These are phyloP conservation scores for Epichloe amarillans DNA, from an alignment of 2,329 filamentous ascomycete species.

Conservation along the genomic window DNA sequence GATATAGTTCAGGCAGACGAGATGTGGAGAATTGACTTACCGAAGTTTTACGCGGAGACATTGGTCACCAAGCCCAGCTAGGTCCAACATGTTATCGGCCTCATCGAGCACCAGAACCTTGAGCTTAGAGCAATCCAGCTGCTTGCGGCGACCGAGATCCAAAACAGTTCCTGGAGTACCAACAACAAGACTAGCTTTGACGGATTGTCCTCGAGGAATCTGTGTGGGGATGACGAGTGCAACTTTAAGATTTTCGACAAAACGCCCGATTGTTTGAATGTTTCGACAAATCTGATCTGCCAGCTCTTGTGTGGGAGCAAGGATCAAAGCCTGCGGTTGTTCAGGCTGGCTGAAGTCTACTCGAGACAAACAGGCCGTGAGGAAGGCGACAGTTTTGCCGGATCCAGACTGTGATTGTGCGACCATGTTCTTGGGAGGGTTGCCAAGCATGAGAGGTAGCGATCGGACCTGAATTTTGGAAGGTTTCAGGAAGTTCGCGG, in stretches of 20 bases:
- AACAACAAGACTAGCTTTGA: slow-evolving; percentile 70
- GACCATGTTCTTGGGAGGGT: slow-evolving; percentile 89
- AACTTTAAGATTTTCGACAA: slow-evolving; percentile 61
- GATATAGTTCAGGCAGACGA: not conserved
- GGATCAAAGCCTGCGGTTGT: slow-evolving; percentile 71
- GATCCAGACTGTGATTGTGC: slow-evolving; percentile 99
- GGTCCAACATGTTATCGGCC: slow-evolving; percentile 97
- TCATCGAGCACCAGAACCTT: slow-evolving; percentile 87
- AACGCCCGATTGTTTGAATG: slow-evolving; percentile 69
- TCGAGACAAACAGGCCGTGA: slow-evolving; percentile 79
- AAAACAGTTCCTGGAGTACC: slow-evolving; percentile 89
- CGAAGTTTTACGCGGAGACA: slow-evolving; percentile 70
- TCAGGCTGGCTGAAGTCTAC: slow-evolving; percentile 58
- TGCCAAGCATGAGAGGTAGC: slow-evolving; percentile 70
- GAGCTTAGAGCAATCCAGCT: slow-evolving; percentile 59
- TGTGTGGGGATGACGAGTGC: slow-evolving; percentile 69
- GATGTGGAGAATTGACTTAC: slow-evolving; percentile 29
- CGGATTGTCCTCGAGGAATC: slow-evolving; percentile 51
- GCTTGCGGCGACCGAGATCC: slow-evolving; percentile 67
- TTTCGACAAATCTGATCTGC: slow-evolving; percentile 89
- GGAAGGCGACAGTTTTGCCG: slow-evolving; percentile 94
- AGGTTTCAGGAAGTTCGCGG: slow-evolving; percentile 83
- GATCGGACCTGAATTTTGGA: slow-evolving; percentile 97
- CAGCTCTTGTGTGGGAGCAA: slow-evolving; percentile 87
- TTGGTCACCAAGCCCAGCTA: slow-evolving; percentile 89